Percentiles rank a stretch among this genome's conserved stretches.
phyloP scores from a whole-genome alignment of 257 asterid genomes.

The Solanum ossicruentum region DNA sequence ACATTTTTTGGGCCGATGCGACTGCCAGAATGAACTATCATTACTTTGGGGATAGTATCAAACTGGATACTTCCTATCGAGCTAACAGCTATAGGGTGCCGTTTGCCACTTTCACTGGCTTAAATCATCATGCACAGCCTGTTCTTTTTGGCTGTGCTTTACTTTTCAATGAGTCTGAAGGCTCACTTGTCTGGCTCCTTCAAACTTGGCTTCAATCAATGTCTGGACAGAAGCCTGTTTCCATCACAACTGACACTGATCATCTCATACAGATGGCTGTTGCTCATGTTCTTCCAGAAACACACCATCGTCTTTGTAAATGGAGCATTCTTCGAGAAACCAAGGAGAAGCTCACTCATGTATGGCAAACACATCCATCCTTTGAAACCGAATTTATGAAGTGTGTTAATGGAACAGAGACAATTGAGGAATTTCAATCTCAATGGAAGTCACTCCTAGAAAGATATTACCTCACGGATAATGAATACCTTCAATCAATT shows the following conservation, averaged over 20 bases:
- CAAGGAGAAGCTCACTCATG: constrained; percentile 42
- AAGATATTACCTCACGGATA: constrained; percentile 37
- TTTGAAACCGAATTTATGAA: constrained; percentile 53
- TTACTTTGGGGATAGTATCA: constrained; percentile 69
- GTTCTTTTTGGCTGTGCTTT: constrained; percentile 74
- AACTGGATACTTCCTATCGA: constrained; percentile 43
- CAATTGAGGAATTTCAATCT: constrained; percentile 68
- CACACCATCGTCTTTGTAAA: constrained; percentile 52
- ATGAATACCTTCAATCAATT: constrained; percentile 65
- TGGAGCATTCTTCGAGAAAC: constrained; percentile 64
- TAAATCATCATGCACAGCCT: constrained; percentile 84
- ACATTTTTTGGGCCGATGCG: constrained; percentile 65
- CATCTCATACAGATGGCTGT: constrained; percentile 50
- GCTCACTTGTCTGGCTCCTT: constrained; percentile 57
- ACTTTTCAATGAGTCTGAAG: constrained; percentile 45
- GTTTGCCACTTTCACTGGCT: constrained; percentile 57
- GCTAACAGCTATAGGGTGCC: constrained; percentile 35
- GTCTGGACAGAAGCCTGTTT: constrained; percentile 47
- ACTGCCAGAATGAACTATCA: constrained; percentile 38
- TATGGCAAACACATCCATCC: constrained; percentile 32
- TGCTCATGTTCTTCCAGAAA: constrained; percentile 44
- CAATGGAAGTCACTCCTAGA: constrained; percentile 45
- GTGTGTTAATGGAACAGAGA: constrained; percentile 50
- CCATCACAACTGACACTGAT: constrained; percentile 59
- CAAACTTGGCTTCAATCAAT: constrained; percentile 65